Evolutionary conservation across 768 basidiomycete species (phyloP).

Genomic region (Strobilomyces echinocephalus): DNA sequence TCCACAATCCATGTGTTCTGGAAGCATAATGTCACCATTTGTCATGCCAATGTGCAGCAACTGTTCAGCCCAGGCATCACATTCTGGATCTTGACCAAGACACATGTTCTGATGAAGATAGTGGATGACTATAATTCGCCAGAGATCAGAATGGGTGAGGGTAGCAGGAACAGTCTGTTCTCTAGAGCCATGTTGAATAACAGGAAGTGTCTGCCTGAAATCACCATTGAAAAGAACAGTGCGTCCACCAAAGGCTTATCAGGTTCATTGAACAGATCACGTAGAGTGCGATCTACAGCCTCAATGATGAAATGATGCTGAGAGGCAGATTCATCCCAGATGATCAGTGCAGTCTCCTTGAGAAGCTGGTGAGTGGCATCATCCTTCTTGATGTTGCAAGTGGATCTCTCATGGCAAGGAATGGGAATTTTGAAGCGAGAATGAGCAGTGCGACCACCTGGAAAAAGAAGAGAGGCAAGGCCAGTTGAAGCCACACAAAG

Average conservation of each 20-base stretch:
- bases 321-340: not conserved
- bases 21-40: not conserved
- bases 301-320: not conserved
- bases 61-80: conserved; percentile 34
- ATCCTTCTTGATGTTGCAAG: not conserved
- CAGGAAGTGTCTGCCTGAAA: conserved; percentile 19
- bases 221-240: not conserved
- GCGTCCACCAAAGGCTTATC: not conserved
- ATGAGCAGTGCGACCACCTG: not conserved
- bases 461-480: not conserved
- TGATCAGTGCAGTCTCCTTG: not conserved
- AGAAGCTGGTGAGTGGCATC: not conserved
- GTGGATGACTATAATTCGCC: conserved; percentile 32
- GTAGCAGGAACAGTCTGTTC: conserved; percentile 37
- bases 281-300: not conserved
- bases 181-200: conserved; percentile 35
- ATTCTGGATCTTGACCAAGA: conserved; percentile 28
- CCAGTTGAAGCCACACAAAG: not conserved
- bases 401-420: not conserved
- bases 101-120: conserved; percentile 40
- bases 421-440: conserved; percentile 1
- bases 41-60: conserved; percentile 16
- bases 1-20: not conserved
- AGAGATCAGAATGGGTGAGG: conserved; percentile 35
- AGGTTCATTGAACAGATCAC: not conserved